Evolutionary conservation across 1,284 basidiomycete genomes (phyloP), one percentile per base, ranked within the genome.

Genomic region (Porodaedalea pini): DNA sequence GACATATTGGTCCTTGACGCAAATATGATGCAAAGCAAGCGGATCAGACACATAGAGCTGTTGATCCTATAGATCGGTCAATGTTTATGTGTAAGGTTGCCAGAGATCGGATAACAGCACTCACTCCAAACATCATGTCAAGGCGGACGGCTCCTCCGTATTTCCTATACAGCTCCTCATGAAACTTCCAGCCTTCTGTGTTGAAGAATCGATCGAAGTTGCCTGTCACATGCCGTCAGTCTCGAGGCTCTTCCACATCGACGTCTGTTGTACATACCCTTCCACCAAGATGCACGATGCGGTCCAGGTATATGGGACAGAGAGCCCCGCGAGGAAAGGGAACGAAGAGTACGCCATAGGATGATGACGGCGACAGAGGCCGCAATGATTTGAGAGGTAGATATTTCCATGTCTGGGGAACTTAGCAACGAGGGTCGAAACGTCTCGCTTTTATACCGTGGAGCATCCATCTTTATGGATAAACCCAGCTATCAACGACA

Each of bases 1-100:
- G 25, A 65, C 58, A 21, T 68, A 56, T 49, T 67, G 65, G 7
- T 73, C 71, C 57, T 70, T 72, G 21, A 71, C 59, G 31, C 71
- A 41, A n/a, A 73, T 64, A 29, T 61, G 61, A 43, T 69, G 62
- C 52, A 71, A 56, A 0, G 70, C 70, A 19, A 58, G 49, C 10
- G 64, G 64, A 51, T 66, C 64, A 32, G 52, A 48, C 10, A 64
- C 58, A 36, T 57, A 63, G 4, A 64, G 57, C 6, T 59, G 34
- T 13, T 63, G 52, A 5, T 53, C 57, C 63, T 63, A n/a, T n/a
- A n/a, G n/a, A n/a, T n/a, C n/a, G n/a, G n/a, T n/a, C n/a, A n/a
- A n/a, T n/a, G n/a, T n/a, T n/a, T n/a, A n/a, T n/a, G n/a, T n/a
- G n/a, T n/a, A n/a, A n/a, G n/a, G n/a, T n/a, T n/a, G n/a, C n/a